These are phyloP conservation scores for Naganishia vishniacii DNA, from an alignment of 768 basidiomycete species.

Conservation along the genomic window DNA sequence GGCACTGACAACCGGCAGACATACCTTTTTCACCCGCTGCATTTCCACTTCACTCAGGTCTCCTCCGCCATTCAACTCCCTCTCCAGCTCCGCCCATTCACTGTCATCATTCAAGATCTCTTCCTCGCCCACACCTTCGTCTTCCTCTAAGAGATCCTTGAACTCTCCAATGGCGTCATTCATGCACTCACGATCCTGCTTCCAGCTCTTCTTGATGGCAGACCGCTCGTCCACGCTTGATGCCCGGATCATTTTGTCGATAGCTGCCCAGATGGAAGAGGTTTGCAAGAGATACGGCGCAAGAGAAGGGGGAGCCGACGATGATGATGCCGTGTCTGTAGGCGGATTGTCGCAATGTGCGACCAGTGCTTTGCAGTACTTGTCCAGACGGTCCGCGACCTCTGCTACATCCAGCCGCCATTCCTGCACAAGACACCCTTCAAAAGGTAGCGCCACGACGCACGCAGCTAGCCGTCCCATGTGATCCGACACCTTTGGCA, in stretches of 20 bases:
- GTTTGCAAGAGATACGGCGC: slow-evolving; percentile 26
- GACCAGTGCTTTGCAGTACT: slow-evolving; percentile 1
- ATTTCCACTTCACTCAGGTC: slow-evolving; percentile 21
- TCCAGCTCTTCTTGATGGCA: slow-evolving; percentile 25
- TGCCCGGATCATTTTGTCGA: slow-evolving; percentile 22
- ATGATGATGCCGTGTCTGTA: background rate
- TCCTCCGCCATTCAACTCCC: slow-evolving; percentile 16
- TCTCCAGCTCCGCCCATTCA: slow-evolving; percentile 29
- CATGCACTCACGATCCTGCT: slow-evolving; percentile 19
- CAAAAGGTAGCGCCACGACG: slow-evolving; percentile 17
- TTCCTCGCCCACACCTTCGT: slow-evolving; percentile 27
- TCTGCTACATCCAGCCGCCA: slow-evolving; percentile 22
- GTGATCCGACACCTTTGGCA: slow-evolving; percentile 15
- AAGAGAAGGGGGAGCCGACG: slow-evolving; percentile 18
- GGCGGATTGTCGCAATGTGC: slow-evolving; percentile 10
- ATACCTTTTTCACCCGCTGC: slow-evolving; percentile 24
- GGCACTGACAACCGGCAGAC: background rate
- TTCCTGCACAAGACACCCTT: slow-evolving; percentile 17
- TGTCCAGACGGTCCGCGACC: slow-evolving; percentile 9
- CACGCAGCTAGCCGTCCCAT: slow-evolving; percentile 11
- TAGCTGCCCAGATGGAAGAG: slow-evolving; percentile 20
- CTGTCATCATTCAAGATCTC: slow-evolving; percentile 20
- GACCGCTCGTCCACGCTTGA: slow-evolving; percentile 9
- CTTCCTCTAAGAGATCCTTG: slow-evolving; percentile 28
- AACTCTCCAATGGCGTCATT: slow-evolving; percentile 25